Conservation (phyloP, 1,284 basidiomycete species). For the Tausonia pullulans region DNA sequence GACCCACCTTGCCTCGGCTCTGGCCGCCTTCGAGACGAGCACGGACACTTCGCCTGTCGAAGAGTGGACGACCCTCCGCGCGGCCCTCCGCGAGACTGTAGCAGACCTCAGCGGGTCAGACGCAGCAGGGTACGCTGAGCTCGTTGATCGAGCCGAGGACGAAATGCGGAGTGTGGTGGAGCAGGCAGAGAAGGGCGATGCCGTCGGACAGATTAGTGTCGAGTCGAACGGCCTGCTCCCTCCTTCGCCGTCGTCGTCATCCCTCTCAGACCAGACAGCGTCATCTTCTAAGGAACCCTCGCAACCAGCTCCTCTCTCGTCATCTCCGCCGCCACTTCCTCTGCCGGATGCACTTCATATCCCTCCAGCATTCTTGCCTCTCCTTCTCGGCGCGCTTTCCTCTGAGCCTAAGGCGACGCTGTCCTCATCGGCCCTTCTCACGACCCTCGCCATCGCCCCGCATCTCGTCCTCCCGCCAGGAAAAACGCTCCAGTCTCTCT, state of each 20-base stretch:
- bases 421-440: slow-evolving; percentile 47
- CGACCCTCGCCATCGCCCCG: slow-evolving; percentile 50
- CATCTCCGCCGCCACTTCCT: background rate
- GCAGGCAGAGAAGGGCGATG: background rate
- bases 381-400: slow-evolving; percentile 2
- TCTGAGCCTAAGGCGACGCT: background rate
- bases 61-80: background rate
- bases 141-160: background rate
- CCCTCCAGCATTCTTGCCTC: background rate
- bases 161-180: background rate
- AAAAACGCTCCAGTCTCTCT: slow-evolving; percentile 53
- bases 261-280: background rate
- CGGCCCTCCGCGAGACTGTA: background rate
- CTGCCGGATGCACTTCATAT: background rate
- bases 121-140: background rate
- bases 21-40: background rate
- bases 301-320: background rate
- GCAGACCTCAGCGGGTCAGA: background rate
- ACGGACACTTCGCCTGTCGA: background rate
- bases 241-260: background rate
- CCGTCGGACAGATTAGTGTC: background rate
- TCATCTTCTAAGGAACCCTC: background rate
- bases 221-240: background rate
- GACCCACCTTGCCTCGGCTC: background rate
- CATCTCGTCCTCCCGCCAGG: slow-evolving; percentile 49